Evolutionary conservation across 768 basidiomycete genomes (phyloP).

Genomic region (Kockovaella imperatae): DNA sequence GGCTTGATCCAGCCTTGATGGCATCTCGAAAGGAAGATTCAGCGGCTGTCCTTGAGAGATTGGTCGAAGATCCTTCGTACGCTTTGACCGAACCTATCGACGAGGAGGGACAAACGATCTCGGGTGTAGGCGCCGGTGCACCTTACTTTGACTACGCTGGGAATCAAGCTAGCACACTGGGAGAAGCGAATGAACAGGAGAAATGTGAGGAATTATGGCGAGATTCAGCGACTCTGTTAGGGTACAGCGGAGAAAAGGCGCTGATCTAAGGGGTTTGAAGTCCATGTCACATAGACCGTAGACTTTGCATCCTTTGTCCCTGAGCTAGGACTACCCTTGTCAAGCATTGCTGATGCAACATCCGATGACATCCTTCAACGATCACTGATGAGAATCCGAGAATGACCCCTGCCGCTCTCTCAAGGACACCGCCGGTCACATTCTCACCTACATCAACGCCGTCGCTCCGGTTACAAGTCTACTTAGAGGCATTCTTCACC

Average conservation of each 20-base stretch:
- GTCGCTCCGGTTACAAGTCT: no score
- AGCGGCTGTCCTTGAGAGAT: neutral
- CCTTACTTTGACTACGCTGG: neutral
- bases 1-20: neutral
- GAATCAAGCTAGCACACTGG: neutral
- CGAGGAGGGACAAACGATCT: neutral
- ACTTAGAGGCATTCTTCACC: no score
- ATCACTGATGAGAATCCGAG: no score
- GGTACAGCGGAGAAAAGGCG: neutral
- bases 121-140: constrained; percentile 1
- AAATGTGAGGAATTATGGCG: neutral
- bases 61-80: neutral
- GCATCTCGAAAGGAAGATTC: constrained; percentile 1
- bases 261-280: neutral
- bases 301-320: no score
- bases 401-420: no score
- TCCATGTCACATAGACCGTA: no score
- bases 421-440: no score
- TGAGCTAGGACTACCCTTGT: no score
- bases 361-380: no score
- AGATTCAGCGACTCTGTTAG: neutral
- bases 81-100: constrained; percentile 1
- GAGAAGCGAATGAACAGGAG: constrained; percentile 2
- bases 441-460: no score
- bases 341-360: no score